Base-by-base conservation (phyloP, 2,329 filamentous ascomycete species). In the Pseudogymnoascus pannorum region DNA sequence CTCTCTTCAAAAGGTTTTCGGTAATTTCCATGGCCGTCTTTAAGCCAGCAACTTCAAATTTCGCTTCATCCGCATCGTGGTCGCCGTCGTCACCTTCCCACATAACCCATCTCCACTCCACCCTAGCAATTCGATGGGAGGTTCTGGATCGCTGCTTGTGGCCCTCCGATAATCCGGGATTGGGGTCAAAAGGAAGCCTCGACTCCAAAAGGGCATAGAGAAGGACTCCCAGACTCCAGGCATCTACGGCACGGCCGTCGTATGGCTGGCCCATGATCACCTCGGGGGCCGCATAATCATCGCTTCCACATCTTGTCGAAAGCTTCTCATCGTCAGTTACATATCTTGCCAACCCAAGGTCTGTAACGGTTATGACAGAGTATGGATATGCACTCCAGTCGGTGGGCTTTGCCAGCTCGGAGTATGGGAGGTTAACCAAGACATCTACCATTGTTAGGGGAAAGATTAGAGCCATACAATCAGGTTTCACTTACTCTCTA, bases 211-310 rank as follows among this genome's bases (percentile, higher is more conserved):
- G 83, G 1, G 94, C 92, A 72, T 97, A 99, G 0, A 97, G 81
- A 2, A 97, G 78, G 1, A 99, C 94, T 59, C 94, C 94, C 1
- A 97, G 80, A 0, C 93, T 95, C 94, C 94, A 99, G 8, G 91
- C 92, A 72, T 99, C 94, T 0, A 89, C 96, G 1, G 88, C 85
- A 36, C 91, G 89, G 31, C 94, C 94, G 72, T 97, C 92, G 72
- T 99, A 99, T 6, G 91, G 86, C 71, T 96, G 91, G 22, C 93
- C 93, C 80, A 99, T 91, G 60, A 99, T 87, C 51, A 99, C 92
- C 73, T 99, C 94, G 0, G 94, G 94, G 0, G 94, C 93, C 1
- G 93, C 93, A 72, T 99, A 99, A 75, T 99, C 94, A 75, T 97
- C 94, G 40, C 90, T 96, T 31, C 94, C 94, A 73, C 94, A 99